These are phyloP conservation scores for Diaporthe caulivora DNA, from an alignment of 2,329 filamentous ascomycete species.

Conservation along the genomic window DNA sequence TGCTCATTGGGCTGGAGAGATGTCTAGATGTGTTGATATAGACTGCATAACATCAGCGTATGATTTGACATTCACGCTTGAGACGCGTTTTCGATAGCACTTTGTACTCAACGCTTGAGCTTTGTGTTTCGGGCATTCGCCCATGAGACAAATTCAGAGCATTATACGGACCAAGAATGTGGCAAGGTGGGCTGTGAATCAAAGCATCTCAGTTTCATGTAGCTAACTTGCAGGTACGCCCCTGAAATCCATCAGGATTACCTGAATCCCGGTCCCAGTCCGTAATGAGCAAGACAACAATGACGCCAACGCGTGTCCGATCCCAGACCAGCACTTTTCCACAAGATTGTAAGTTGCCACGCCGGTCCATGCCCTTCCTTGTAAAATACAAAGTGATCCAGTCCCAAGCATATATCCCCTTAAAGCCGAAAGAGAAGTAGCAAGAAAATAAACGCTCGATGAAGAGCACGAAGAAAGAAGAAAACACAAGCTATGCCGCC, in stretches of 20 bases:
- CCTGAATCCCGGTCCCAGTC: slow-evolving; percentile 6
- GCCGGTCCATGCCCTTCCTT: neutral
- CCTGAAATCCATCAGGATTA: neutral
- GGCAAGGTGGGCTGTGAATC: neutral
- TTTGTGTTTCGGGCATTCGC: no score
- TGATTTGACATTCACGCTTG: neutral
- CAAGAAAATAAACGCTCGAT: neutral
- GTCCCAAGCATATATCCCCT: neutral
- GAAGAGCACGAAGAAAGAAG: neutral
- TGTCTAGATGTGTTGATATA: neutral
- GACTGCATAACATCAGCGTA: neutral
- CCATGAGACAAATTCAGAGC: neutral
- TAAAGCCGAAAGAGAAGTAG: neutral
- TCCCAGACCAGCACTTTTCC: neutral
- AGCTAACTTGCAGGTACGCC: neutral
- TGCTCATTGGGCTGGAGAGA: neutral
- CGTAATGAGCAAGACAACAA: neutral
- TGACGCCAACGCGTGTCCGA: neutral
- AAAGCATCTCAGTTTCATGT: neutral
- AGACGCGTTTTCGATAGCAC: no score
- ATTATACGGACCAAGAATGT: neutral
- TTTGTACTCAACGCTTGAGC: no score
- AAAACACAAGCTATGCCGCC: neutral
- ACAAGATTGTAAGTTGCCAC: neutral
- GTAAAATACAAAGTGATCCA: neutral